Evolutionary conservation across 2,329 filamentous ascomycete species (phyloP), one percentile per base, ranked within the genome.

Genomic region (Penicillium sclerotigenum): DNA sequence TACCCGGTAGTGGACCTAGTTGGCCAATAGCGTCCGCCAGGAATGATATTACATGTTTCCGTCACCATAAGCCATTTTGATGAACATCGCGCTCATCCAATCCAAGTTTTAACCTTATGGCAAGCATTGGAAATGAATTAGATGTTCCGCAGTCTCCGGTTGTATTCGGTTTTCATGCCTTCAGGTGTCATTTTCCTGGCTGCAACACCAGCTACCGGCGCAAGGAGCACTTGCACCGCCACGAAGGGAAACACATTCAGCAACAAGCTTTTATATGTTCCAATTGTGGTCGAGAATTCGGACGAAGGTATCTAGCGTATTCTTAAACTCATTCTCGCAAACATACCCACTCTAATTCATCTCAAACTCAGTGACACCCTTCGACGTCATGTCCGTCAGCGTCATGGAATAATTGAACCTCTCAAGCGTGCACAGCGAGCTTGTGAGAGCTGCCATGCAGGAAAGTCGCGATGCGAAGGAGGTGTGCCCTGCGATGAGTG

Each of bases 161-260:
- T 4, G 11, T 8, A 2, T 16, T 14, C 29, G 5, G 8, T n/a
- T 22, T 7, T 8, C 8, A 24, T 10, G 18, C 2, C 28, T 47
- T 33, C 18, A 33, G 8, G 9, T 47, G 43, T 22, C 1, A 22
- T 9, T 59, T 59, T 50, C 54, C 59, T 24, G 52, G 57, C 8
- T 68, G 66, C 47, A 59, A 45, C 18, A 62, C 62, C 2, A 64
- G 53, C 7, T 69, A 69, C 26, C 60, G 42, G 38, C 66, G 64
- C 7, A 69, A 62, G 48, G 62, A 66, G 47, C 68, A 70, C 40
- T 47, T 69, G 3, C 53, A 37, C 6, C 65, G 67, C 24, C 67
- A 70, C 41, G 41, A 57, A 46, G 34, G 36, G 26, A 57, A 61
- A 49, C 66, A 70, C 29, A 16, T 11, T n/a, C 47, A 50, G 22